A percentile compares a stretch with the other conserved stretches of the same genome.
Conservation (phyloP, 306 rosid species). For the Geum urbanum region DNA sequence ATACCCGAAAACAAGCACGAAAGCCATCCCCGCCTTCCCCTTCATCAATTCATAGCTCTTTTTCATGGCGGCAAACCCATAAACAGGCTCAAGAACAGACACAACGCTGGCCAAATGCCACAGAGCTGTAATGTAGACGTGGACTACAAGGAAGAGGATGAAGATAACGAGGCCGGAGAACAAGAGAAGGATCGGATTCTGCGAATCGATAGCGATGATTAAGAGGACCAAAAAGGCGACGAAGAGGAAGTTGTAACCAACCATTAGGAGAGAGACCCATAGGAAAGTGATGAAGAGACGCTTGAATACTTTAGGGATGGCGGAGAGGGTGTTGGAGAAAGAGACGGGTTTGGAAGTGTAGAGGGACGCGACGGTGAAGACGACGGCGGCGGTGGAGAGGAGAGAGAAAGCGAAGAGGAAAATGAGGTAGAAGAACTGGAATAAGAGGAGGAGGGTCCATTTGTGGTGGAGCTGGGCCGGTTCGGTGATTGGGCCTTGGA, state of each 20-base stretch:
- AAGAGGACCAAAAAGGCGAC: slow-evolving; percentile 40
- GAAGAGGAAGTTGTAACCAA: slow-evolving; percentile 52
- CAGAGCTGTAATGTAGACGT: slow-evolving; percentile 73
- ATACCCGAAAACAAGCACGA: slow-evolving; percentile 49
- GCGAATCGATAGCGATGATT: slow-evolving; percentile 48
- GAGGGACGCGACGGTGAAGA: slow-evolving; percentile 91
- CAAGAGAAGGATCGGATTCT: slow-evolving; percentile 34
- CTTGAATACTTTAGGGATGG: slow-evolving; percentile 80
- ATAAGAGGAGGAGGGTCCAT: slow-evolving; percentile 67
- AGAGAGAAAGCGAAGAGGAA: slow-evolving; percentile 93
- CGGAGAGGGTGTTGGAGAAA: slow-evolving; percentile 62
- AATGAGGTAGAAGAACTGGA: slow-evolving; percentile 78
- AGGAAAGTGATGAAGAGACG: slow-evolving; percentile 80
- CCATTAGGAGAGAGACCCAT: slow-evolving; percentile 76
- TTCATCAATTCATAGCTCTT: slow-evolving; percentile 76
- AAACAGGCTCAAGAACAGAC: slow-evolving; percentile 75
- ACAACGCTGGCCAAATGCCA: slow-evolving; percentile 96
- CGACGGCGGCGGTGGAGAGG: slow-evolving; percentile 91
- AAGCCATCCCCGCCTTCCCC: slow-evolving; percentile 57
- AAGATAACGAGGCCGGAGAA: slow-evolving; percentile 31
- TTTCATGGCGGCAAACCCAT: slow-evolving; percentile 76
- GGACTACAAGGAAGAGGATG: slow-evolving; percentile 55
- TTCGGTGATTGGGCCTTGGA: slow-evolving; percentile 54
- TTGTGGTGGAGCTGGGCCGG: slow-evolving; percentile 56
- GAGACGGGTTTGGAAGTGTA: slow-evolving; percentile 82